Conservation (phyloP, 495 filamentous ascomycete genomes). For the Lasiosphaeria ovina region DNA sequence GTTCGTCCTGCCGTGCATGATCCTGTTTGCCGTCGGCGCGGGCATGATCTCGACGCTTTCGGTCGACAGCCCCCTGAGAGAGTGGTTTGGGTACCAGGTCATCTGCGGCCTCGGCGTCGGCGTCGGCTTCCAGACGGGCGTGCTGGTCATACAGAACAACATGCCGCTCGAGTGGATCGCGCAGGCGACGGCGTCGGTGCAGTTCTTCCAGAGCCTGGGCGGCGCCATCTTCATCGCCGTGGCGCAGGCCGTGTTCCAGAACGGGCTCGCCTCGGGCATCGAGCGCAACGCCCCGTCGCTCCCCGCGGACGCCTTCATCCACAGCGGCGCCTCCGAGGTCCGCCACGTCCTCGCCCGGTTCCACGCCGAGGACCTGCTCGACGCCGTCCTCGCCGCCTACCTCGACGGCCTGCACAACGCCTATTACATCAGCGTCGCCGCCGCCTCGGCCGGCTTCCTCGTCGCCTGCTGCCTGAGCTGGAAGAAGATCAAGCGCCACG, state of each 20-base stretch:
- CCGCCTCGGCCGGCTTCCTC: constrained; percentile 40
- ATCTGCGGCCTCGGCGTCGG: constrained; percentile 47
- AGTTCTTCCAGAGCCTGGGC: constrained; percentile 66
- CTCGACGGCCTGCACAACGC: constrained; percentile 42
- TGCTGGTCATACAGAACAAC: constrained; percentile 53
- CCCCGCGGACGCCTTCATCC: constrained; percentile 38
- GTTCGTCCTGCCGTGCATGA: constrained; percentile 43
- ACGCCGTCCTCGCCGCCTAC: constrained; percentile 43
- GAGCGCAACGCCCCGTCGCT: constrained; percentile 28
- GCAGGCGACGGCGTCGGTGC: constrained; percentile 60
- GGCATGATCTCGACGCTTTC: constrained; percentile 52
- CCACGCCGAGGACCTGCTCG: constrained; percentile 24
- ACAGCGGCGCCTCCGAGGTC: constrained; percentile 46
- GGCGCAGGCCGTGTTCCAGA: constrained; percentile 65
- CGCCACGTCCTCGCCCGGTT: constrained; percentile 32
- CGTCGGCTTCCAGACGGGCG: constrained; percentile 42
- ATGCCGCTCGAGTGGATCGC: constrained; percentile 56
- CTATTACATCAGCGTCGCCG: constrained; percentile 45
- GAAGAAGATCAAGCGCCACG: constrained; percentile 45
- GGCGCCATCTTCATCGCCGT: constrained; percentile 68
- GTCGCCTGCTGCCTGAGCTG: constrained; percentile 40
- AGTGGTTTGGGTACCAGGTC: constrained; percentile 58
- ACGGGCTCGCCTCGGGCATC: constrained; percentile 48
- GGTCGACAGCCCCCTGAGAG: constrained; percentile 40
- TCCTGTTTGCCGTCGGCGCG: constrained; percentile 46